phyloP scores from a whole-genome alignment of 2,329 filamentous ascomycete genomes.

The Claviceps pusilla region DNA sequence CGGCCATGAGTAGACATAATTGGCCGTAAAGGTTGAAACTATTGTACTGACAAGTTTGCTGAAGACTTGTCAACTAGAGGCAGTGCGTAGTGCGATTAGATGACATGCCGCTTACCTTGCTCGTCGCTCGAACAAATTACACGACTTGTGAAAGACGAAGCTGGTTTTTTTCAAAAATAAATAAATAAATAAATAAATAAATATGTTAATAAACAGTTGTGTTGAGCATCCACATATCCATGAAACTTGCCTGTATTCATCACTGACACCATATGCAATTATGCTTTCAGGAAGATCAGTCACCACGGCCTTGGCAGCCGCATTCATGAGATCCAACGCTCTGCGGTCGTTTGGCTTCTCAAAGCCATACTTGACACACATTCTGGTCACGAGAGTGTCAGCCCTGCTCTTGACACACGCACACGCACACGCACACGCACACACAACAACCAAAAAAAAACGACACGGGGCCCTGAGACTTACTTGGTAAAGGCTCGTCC shows the following conservation, averaged over 20 bases:
- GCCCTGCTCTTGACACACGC: not conserved
- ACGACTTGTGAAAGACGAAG: slow-evolving; percentile 77
- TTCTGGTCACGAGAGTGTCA: slow-evolving; percentile 30
- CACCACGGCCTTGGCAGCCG: slow-evolving; percentile 72
- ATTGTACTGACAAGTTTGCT: slow-evolving; percentile 87
- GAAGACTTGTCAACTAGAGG: not conserved
- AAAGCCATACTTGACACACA: slow-evolving; percentile 72
- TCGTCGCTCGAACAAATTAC: slow-evolving; percentile 70
- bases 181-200: no score
- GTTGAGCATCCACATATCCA: not conserved
- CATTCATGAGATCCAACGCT: slow-evolving; percentile 88
- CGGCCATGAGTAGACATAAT: slow-evolving; percentile 74
- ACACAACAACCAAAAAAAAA: no score
- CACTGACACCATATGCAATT: slow-evolving; percentile 83
- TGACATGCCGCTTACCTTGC: slow-evolving; percentile 42
- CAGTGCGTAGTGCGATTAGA: not conserved
- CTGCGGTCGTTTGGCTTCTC: slow-evolving; percentile 83
- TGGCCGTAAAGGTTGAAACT: slow-evolving; percentile 82
- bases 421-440: no score
- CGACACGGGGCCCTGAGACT: slow-evolving; percentile 34
- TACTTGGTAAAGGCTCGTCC: slow-evolving; percentile 96
- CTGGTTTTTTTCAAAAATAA: slow-evolving; percentile 25
- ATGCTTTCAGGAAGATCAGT: slow-evolving; percentile 70
- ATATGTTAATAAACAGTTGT: slow-evolving; percentile 4
- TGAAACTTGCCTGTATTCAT: slow-evolving; percentile 63